Percentiles rank a stretch among this genome's conserved stretches.
phyloP scores from a whole-genome alignment of 805 yeast genomes.

The Yamadazyma takamatsuzukensis region DNA sequence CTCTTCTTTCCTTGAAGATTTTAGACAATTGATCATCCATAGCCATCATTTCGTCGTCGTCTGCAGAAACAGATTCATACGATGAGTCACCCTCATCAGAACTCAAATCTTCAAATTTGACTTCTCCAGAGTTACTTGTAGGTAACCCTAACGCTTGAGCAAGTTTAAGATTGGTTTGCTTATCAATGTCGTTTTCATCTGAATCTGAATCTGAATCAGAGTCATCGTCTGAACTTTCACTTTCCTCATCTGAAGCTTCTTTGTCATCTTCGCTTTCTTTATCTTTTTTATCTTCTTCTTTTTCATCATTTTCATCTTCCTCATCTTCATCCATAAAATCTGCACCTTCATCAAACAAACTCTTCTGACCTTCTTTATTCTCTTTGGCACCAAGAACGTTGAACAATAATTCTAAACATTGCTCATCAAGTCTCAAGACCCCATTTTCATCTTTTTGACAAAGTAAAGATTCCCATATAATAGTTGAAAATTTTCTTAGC shows the following conservation, averaged over 20 bases:
- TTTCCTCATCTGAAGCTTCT: constrained; percentile 16
- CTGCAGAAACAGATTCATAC: constrained; percentile 74
- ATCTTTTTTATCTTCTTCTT: constrained; percentile 21
- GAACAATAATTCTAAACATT: constrained; percentile 32
- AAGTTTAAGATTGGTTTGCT: constrained; percentile 55
- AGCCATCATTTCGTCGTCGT: constrained; percentile 95
- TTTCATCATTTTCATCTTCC: constrained; percentile 24
- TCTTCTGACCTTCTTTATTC: constrained; percentile 74
- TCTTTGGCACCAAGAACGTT: constrained; percentile 55
- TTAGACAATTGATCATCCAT: constrained; percentile 78
- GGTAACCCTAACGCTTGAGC: constrained; percentile 73
- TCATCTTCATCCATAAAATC: constrained; percentile 25
- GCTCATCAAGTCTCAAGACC: constrained; percentile 22
- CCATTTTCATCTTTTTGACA: constrained; percentile 28
- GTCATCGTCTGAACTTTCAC: constrained; percentile 13
- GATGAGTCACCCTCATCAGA: constrained; percentile 49
- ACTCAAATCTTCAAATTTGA: constrained; percentile 37
- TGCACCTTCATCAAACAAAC: constrained; percentile 63
- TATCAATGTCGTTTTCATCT: constrained; percentile 28
- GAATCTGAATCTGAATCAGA: constrained; percentile 13
- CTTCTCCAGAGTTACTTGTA: constrained; percentile 38
- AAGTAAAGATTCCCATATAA: constrained; percentile 40
- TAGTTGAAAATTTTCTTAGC: constrained; percentile 32
- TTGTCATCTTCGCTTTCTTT: constrained; percentile 22
- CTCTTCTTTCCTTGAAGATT: constrained; percentile 80